phyloP scores from a whole-genome alignment of 768 basidiomycete genomes.

The Phlebiopsis gigantea region DNA sequence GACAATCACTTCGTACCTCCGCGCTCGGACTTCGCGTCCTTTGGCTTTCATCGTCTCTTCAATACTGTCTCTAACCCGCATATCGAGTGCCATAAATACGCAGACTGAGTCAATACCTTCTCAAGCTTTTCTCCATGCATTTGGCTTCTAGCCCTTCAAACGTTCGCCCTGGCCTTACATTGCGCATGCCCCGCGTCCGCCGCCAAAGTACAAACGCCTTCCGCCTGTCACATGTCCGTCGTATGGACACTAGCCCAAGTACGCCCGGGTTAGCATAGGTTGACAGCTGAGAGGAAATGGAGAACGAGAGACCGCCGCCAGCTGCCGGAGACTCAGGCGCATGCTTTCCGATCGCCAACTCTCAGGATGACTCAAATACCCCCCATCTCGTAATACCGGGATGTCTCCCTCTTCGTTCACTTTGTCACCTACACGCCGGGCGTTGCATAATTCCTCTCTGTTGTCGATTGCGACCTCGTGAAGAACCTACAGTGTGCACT shows the following conservation, averaged over 20 bases:
- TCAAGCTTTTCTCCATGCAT: too few species aligned
- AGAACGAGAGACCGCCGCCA: not conserved
- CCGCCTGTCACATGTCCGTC: not conserved
- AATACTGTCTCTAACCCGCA: too few species aligned
- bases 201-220: not conserved
- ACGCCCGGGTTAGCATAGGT: not conserved
- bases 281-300: not conserved
- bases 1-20: too few species aligned
- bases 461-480: not conserved
- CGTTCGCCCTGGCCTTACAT: not conserved
- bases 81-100: too few species aligned
- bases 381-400: not conserved
- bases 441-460: not conserved
- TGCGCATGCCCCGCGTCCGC: not conserved
- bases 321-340: not conserved
- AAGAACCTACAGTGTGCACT: too few species aligned
- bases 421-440: not conserved
- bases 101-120: too few species aligned
- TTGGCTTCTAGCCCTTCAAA: not conserved
- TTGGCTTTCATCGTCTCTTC: too few species aligned
- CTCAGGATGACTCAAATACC: slow-evolving; percentile 11
- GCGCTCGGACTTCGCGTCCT: too few species aligned
- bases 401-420: slow-evolving; percentile 1
- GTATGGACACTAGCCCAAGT: not conserved
- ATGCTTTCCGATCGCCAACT: slow-evolving; percentile 2